These are phyloP conservation scores for Hypoxylon sp. DNA, from an alignment of 2,329 filamentous ascomycete species.

Conservation along the genomic window DNA sequence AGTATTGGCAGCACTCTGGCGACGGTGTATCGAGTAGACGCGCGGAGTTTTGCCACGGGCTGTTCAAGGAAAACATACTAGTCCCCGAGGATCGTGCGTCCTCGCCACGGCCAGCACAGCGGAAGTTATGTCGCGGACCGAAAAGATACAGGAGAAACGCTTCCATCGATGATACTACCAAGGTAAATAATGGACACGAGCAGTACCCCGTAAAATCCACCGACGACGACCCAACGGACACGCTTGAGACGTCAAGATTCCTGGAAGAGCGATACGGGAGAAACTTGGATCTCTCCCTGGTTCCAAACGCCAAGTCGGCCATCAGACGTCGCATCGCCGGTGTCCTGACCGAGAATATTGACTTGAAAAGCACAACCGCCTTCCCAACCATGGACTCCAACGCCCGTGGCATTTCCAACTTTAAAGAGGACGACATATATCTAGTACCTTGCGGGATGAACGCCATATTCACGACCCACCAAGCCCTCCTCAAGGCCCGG, in stretches of 20 bases:
- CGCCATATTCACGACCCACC: constrained; percentile 90
- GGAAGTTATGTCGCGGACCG: constrained; percentile 74
- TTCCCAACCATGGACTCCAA: constrained; percentile 62
- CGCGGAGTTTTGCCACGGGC: constrained; percentile 86
- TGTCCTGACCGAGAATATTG: constrained; percentile 78
- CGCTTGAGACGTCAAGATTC: constrained; percentile 80
- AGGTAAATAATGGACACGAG: constrained; percentile 41
- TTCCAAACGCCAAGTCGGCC: constrained; percentile 85
- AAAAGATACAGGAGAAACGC: constrained; percentile 78
- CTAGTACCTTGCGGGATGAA: constrained; percentile 94
- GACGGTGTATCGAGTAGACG: constrained; percentile 92
- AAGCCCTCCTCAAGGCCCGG: constrained; percentile 74
- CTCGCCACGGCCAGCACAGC: constrained; percentile 47
- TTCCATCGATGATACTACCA: constrained; percentile 55
- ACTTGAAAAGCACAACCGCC: constrained; percentile 68
- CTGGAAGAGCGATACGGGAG: constrained; percentile 95
- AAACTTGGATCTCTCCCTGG: constrained; percentile 84
- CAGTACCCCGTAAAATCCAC: constrained; percentile 33
- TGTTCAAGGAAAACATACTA: constrained; percentile 77
- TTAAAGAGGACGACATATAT: constrained; percentile 89
- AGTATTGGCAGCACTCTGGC: constrained; percentile 97
- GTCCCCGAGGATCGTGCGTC: constrained; percentile 49
- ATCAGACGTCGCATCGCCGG: constrained; percentile 90
- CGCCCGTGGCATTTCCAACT: constrained; percentile 69
- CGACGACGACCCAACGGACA: constrained; percentile 54